Evolutionary conservation across 306 rosid species (phyloP).

Genomic region (Rubus idaeus): DNA sequence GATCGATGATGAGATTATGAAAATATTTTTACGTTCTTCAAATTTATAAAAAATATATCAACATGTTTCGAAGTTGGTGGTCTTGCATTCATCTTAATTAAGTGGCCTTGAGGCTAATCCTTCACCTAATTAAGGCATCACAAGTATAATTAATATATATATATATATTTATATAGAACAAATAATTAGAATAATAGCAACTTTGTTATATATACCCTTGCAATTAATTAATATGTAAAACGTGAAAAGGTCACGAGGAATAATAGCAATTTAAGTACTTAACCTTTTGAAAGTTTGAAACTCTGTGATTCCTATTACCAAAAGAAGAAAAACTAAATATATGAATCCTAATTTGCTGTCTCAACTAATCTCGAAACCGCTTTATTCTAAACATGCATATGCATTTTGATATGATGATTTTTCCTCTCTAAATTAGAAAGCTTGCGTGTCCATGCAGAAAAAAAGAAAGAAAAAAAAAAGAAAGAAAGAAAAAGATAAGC

Average conservation of each 20-base stretch:
- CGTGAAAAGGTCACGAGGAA: background rate
- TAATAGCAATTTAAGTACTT: background rate
- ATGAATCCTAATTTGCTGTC: background rate
- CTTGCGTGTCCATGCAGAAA: conserved; percentile 1
- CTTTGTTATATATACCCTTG: too few relatives aligned
- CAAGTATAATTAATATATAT: background rate
- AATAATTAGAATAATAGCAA: too few relatives aligned
- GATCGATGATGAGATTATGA: background rate
- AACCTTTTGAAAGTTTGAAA: background rate
- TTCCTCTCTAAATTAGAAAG: conserved; percentile 6
- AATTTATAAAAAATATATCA: background rate
- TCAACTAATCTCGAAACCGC: too few relatives aligned
- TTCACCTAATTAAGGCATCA: background rate
- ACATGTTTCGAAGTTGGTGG: background rate
- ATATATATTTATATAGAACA: too few relatives aligned
- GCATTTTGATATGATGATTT: too few relatives aligned
- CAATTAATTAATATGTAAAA: background rate
- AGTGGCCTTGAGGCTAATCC: background rate
- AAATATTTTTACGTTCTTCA: background rate
- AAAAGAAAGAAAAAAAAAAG: too few relatives aligned
- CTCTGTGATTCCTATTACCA: background rate
- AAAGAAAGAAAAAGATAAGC: conserved; percentile 13
- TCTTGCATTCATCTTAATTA: background rate
- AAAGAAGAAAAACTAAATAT: background rate
- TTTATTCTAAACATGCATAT: too few relatives aligned